These are phyloP conservation scores for Torulaspora quercuum DNA, from an alignment of 805 yeast species.

Conservation along the genomic window DNA sequence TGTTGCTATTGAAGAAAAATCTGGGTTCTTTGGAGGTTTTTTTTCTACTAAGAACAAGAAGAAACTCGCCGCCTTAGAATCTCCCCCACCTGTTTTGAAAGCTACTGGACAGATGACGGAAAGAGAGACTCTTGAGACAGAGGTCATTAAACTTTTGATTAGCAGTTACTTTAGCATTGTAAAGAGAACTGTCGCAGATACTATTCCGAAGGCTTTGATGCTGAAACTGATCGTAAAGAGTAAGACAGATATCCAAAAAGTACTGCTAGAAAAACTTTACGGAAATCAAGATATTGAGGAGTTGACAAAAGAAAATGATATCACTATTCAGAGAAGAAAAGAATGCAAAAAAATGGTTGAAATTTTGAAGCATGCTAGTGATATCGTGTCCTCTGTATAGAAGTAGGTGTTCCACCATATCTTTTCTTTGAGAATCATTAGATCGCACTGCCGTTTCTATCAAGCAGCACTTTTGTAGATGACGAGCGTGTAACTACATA, in stretches of 20 bases:
- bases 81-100: conserved; percentile 92
- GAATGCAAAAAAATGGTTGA: conserved; percentile 96
- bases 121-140: conserved; percentile 94
- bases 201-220: conserved; percentile 95
- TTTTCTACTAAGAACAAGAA: conserved; percentile 90
- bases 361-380: conserved; percentile 82
- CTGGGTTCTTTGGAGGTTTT: conserved; percentile 94
- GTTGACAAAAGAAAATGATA: conserved; percentile 85
- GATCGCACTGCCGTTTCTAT: no score
- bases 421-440: no score
- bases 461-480: no score
- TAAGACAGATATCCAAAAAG: conserved; percentile 86
- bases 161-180: conserved; percentile 89
- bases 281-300: conserved; percentile 68
- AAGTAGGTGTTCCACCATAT: background rate
- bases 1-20: conserved; percentile 42
- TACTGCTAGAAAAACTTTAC: conserved; percentile 81
- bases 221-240: conserved; percentile 81
- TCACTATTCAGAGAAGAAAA: conserved; percentile 88
- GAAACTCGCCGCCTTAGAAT: conserved; percentile 92
- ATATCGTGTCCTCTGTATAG: conserved; percentile 60
- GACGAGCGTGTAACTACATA: no score
- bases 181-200: conserved; percentile 86
- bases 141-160: conserved; percentile 89
- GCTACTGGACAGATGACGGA: conserved; percentile 91